Evolutionary conservation across 306 rosid genomes (phyloP).

Genomic region (Quercus aquifolioides): DNA sequence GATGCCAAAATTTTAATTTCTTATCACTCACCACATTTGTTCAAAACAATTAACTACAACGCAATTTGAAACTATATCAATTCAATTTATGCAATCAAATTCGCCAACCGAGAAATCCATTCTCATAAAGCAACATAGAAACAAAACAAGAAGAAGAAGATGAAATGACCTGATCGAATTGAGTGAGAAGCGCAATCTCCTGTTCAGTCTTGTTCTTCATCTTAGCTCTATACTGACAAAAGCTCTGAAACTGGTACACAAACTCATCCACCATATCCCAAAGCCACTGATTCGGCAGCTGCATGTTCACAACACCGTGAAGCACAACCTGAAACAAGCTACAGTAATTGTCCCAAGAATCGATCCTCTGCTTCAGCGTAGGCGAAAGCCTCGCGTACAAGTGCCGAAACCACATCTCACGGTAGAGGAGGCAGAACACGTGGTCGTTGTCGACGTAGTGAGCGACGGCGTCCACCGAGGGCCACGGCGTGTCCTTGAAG

Average conservation of each 20-base stretch:
- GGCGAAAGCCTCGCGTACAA: constrained; percentile 86
- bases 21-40: too few relatives aligned
- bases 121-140: not conserved
- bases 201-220: constrained; percentile 87
- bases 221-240: constrained; percentile 90
- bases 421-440: constrained; percentile 89
- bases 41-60: too few relatives aligned
- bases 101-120: too few relatives aligned
- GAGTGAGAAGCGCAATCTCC: constrained; percentile 74
- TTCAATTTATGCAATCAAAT: too few relatives aligned
- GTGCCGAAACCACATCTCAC: constrained; percentile 99
- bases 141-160: not conserved
- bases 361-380: constrained; percentile 86
- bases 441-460: constrained; percentile 85
- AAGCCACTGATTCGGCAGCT: constrained; percentile 93
- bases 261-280: constrained; percentile 99
- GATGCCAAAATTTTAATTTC: too few relatives aligned
- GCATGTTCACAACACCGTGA: constrained; percentile 95
- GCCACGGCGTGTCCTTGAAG: constrained; percentile 97
- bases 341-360: constrained; percentile 94
- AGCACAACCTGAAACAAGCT: constrained; percentile 89
- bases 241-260: constrained; percentile 96
- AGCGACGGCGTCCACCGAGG: constrained; percentile 89
- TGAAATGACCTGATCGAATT: constrained; percentile 62
- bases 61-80: too few relatives aligned